Percentiles rank a stretch among this genome's conserved stretches.
These are phyloP conservation scores for Cladophialophora carrionii DNA, from an alignment of 2,329 filamentous ascomycete species.

Conservation along the genomic window DNA sequence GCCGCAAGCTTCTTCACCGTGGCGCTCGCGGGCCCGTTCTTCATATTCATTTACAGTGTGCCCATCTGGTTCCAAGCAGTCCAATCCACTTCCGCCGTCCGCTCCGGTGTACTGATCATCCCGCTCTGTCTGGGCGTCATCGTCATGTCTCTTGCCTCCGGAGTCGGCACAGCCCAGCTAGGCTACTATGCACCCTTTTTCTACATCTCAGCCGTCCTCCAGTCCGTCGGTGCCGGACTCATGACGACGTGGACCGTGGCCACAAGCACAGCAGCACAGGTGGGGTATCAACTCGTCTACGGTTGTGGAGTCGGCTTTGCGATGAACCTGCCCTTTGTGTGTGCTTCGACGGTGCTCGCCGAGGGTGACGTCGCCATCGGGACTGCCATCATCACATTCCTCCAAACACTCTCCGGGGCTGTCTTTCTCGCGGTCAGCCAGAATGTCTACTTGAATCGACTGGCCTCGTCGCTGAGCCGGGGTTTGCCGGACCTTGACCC, in stretches of 20 bases:
- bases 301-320: slow-evolving; percentile 37
- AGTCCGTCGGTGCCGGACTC: slow-evolving; percentile 40
- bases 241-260: slow-evolving; percentile 40
- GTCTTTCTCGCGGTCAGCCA: slow-evolving; percentile 42
- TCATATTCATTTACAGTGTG: slow-evolving; percentile 46
- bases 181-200: slow-evolving; percentile 39
- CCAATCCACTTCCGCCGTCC: slow-evolving; percentile 41
- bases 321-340: slow-evolving; percentile 40
- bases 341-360: slow-evolving; percentile 39
- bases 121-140: slow-evolving; percentile 30
- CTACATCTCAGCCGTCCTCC: slow-evolving; percentile 33
- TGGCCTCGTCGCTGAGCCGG: slow-evolving; percentile 29
- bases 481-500: slow-evolving; percentile 32
- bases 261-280: slow-evolving; percentile 25
- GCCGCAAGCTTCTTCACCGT: slow-evolving; percentile 45
- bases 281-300: slow-evolving; percentile 43
- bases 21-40: slow-evolving; percentile 40
- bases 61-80: slow-evolving; percentile 54
- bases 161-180: slow-evolving; percentile 18
- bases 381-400: slow-evolving; percentile 41
- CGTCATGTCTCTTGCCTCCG: slow-evolving; percentile 25
- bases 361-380: slow-evolving; percentile 38
- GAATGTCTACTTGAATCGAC: slow-evolving; percentile 39
- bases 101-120: slow-evolving; percentile 32
- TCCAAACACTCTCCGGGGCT: slow-evolving; percentile 44